A percentile compares a stretch with the other conserved stretches of the same genome.
Evolutionary conservation across 352 stramenopile genomes (phyloP).

Genomic region (Globisporangium cederbergense): DNA sequence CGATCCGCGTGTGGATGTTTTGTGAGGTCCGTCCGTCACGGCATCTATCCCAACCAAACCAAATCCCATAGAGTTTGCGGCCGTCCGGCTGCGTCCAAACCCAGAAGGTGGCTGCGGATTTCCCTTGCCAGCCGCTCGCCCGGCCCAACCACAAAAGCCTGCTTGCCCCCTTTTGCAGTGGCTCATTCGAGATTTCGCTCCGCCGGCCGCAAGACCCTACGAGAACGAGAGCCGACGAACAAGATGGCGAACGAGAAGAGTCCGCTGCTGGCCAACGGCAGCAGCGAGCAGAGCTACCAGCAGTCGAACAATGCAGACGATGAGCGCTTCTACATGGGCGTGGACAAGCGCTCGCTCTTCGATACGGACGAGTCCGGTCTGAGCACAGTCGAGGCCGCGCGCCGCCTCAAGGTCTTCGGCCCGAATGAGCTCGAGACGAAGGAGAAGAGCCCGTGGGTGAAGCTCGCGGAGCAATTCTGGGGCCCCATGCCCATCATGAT

Average conservation of each 20-base stretch:
- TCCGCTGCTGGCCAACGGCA: conserved; percentile 44
- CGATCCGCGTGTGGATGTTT: conserved; percentile 8
- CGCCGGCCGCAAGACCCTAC: neutral
- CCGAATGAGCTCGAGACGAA: conserved; percentile 78
- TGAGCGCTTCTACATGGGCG: conserved; percentile 75
- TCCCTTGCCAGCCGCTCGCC: neutral
- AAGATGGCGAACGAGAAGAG: conserved; percentile 42
- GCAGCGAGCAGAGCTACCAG: conserved; percentile 29
- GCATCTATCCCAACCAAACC: neutral
- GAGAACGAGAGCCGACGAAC: neutral
- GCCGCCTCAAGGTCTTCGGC: conserved; percentile 82
- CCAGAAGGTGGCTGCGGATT: conserved; percentile 5
- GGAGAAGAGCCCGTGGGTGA: conserved; percentile 49
- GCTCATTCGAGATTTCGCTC: conserved; percentile 14
- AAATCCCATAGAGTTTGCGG: neutral
- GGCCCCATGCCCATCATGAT: conserved; percentile 91
- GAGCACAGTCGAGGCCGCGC: conserved; percentile 71
- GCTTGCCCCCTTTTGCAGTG: neutral
- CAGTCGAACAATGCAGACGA: conserved; percentile 25
- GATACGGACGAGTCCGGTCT: conserved; percentile 72
- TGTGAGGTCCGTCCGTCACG: neutral
- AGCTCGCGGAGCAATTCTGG: conserved; percentile 64
- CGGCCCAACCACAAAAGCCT: neutral
- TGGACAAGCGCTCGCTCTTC: conserved; percentile 73
- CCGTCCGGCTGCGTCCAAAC: neutral